These are phyloP conservation scores for Candida caryicola DNA, from an alignment of 805 yeast species.

Conservation along the genomic window DNA sequence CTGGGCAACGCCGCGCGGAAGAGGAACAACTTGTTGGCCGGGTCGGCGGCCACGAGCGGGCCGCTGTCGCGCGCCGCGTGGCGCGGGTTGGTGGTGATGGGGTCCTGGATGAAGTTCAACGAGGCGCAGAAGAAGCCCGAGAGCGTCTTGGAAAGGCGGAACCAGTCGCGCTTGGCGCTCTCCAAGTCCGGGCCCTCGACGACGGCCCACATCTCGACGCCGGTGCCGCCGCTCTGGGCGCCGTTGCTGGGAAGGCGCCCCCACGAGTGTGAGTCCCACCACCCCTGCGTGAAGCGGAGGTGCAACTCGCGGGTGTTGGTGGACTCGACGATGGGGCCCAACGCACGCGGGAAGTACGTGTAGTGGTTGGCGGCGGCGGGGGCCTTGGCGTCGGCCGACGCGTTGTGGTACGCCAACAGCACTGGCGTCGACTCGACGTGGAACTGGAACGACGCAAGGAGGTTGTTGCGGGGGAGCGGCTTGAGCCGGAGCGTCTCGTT, in stretches of 20 bases:
- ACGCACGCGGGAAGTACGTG: constrained; percentile 71
- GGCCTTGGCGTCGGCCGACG: constrained; percentile 9
- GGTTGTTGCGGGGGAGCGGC: constrained; percentile 71
- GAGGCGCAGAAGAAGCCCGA: constrained; percentile 96
- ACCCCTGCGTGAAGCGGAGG: constrained; percentile 86
- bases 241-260: constrained; percentile 80
- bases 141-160: constrained; percentile 62
- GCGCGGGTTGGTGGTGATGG: constrained; percentile 62
- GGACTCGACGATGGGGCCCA: constrained; percentile 70
- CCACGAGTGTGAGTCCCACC: constrained; percentile 91
- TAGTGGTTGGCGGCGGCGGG: constrained; percentile 40
- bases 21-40: constrained; percentile 45
- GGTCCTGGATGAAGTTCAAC: constrained; percentile 77
- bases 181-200: constrained; percentile 59
- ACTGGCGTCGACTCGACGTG: constrained; percentile 52
- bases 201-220: constrained; percentile 90
- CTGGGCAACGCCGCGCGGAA: constrained; percentile 87
- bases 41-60: constrained; percentile 38
- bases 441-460: constrained; percentile 72
- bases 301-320: constrained; percentile 75
- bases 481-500: constrained; percentile 58
- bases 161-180: constrained; percentile 68
- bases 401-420: constrained; percentile 18
- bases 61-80: constrained; percentile 12
- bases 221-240: constrained; percentile 79